Conservation (phyloP, 371 early-diverging fungal species). For the Apophysomyces ossiformis region DNA sequence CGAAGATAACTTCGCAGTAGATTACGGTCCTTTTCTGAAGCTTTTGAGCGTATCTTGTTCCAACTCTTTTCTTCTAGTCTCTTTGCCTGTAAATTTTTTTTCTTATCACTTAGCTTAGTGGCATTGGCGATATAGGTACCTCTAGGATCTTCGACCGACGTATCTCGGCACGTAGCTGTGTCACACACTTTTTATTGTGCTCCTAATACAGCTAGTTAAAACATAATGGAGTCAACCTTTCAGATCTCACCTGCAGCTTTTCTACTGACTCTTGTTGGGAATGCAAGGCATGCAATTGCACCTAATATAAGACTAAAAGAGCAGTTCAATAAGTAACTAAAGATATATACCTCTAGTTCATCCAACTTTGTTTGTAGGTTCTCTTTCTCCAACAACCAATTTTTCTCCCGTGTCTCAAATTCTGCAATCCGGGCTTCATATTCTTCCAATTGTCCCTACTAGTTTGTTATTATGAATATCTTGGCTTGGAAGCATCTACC, state of each 20-base stretch:
- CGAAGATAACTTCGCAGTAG: constrained; percentile 6
- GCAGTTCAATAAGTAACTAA: neutral
- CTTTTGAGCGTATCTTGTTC: neutral
- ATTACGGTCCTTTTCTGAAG: constrained; percentile 10
- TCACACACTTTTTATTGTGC: too few relatives aligned
- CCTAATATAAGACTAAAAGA: neutral
- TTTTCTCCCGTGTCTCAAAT: neutral
- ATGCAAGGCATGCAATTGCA: too few relatives aligned
- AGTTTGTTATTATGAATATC: too few relatives aligned
- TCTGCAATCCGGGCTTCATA: neutral
- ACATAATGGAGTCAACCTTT: too few relatives aligned
- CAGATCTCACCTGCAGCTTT: too few relatives aligned
- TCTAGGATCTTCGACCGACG: neutral
- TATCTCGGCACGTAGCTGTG: neutral
- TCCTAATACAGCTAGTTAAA: too few relatives aligned
- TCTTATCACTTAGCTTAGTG: neutral
- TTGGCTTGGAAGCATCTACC: neutral
- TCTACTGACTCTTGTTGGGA: too few relatives aligned
- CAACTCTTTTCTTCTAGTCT: constrained; percentile 17
- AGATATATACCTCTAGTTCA: neutral
- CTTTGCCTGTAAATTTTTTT: neutral
- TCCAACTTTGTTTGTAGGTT: neutral
- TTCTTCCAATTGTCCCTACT: neutral
- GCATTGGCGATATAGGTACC: neutral
- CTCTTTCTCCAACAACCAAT: neutral